phyloP scores from a whole-genome alignment of 1,284 basidiomycete species.

The Ceratobasidium papillatum region DNA sequence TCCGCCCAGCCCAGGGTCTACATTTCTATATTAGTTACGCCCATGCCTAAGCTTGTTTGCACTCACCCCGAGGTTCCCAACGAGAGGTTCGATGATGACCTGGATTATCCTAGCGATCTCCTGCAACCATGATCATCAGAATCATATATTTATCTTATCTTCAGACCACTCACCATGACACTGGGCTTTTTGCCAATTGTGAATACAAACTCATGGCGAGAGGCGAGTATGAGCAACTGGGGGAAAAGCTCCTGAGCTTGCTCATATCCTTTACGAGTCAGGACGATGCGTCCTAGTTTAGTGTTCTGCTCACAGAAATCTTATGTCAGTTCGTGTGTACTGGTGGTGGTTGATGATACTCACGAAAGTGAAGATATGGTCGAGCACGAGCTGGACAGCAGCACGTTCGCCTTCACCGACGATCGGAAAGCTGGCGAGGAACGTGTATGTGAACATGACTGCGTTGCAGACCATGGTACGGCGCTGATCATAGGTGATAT shows the following conservation, averaged over 20 bases:
- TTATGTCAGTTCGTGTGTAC: not conserved
- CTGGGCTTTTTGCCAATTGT: not conserved
- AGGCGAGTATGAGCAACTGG: constrained; percentile 8
- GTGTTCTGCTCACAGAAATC: not conserved
- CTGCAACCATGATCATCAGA: not conserved
- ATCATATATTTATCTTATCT: not conserved
- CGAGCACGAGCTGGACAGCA: not conserved
- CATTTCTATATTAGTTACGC: too few species aligned
- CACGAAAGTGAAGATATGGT: constrained; percentile 13
- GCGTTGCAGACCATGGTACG: constrained; percentile 4
- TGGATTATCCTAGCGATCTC: not conserved
- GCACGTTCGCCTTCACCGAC: not conserved
- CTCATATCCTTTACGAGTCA: not conserved
- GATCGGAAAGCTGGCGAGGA: constrained; percentile 3
- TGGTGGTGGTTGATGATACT: not conserved
- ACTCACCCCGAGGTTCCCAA: not conserved
- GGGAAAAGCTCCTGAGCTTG: not conserved
- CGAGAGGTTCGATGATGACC: not conserved
- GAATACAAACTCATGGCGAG: not conserved
- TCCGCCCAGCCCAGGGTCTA: not conserved
- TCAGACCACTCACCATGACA: not conserved
- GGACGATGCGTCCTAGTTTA: constrained; percentile 2
- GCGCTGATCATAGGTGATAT: not conserved
- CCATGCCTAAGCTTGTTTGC: too few species aligned
- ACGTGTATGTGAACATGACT: not conserved